phyloP scores from a whole-genome alignment of 2,329 filamentous ascomycete genomes.

The Cladosporium sp. region DNA sequence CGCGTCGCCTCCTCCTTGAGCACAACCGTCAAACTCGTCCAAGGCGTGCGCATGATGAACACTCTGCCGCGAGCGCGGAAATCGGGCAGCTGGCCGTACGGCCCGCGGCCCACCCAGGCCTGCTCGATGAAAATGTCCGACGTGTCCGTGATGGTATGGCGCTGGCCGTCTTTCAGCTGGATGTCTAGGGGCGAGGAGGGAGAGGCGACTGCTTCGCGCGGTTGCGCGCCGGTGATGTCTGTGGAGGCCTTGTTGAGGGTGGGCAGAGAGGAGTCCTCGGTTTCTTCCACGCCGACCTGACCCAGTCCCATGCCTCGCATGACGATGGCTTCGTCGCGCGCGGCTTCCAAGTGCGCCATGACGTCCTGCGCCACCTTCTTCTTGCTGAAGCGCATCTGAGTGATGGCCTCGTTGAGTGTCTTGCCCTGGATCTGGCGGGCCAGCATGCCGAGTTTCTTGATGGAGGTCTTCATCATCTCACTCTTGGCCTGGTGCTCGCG shows the following conservation, averaged over 20 bases:
- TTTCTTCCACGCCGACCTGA: slow-evolving; percentile 19
- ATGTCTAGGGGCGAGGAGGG: slow-evolving; percentile 50
- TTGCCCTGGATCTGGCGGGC: slow-evolving; percentile 88
- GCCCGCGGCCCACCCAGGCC: slow-evolving; percentile 83
- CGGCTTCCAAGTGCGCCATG: slow-evolving; percentile 70
- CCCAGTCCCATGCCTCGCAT: slow-evolving; percentile 77
- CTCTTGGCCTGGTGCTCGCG: slow-evolving; percentile 57
- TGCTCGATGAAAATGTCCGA: slow-evolving; percentile 86
- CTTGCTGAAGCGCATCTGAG: slow-evolving; percentile 92
- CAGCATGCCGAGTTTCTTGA: slow-evolving; percentile 86
- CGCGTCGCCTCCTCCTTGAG: slow-evolving; percentile 93
- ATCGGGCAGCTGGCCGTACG: slow-evolving; percentile 57
- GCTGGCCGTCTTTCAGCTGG: slow-evolving; percentile 68
- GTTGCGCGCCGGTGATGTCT: slow-evolving; percentile 8
- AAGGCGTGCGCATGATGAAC: slow-evolving; percentile 63
- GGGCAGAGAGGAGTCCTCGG: not conserved
- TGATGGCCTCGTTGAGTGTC: slow-evolving; percentile 85
- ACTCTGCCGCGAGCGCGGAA: slow-evolving; percentile 72
- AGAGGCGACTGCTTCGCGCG: slow-evolving; percentile 18
- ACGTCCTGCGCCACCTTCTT: slow-evolving; percentile 87
- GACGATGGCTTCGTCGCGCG: slow-evolving; percentile 74
- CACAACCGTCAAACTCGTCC: slow-evolving; percentile 70
- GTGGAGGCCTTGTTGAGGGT: slow-evolving; percentile 14
- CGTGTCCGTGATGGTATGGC: slow-evolving; percentile 65
- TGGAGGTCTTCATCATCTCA: slow-evolving; percentile 71